Evolutionary conservation across 495 filamentous ascomycete genomes (phyloP), one percentile per base, ranked within the genome.

Genomic region (Hyaloscypha finlandica): DNA sequence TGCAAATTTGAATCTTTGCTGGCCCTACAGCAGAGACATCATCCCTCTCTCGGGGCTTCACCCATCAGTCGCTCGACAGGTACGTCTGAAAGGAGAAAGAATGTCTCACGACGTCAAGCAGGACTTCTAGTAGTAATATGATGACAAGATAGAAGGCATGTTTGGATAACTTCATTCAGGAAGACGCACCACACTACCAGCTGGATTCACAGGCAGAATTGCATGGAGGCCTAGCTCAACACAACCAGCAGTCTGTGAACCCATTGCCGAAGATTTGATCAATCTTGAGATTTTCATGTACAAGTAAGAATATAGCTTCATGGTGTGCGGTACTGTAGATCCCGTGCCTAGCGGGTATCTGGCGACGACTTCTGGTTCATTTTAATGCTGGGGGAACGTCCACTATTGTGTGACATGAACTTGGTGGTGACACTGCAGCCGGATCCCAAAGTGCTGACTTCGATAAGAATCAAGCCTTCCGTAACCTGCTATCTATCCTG

Each of bases 401-500:
- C 53, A 56, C 8, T 48, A 19, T 31, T 25, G 8, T 29, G 20
- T 56, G 1, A 56, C 53, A 30, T 31, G 29, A 53, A n/a, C 8
- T 6, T 16, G 19, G 51, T n/a, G 6, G 19, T 25, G 29, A 29
- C 20, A 16, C 20, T 56, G 29, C 53, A 29, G 6, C 51, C 51
- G 16, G 51, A 8, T 53, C 22, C 51, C 51, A 53, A 6, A 30
- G 16, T 25, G 53, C 8, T 4, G 53, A 56, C 8, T 56, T 56
- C 29, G 53, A 56, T 56, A 29, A 56, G 29, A 59, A 59, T 9
- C 56, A 59, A 37, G 56, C 56, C 35, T 59, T 59, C 25, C 30
- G 16, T 11, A 29, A 29, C n/a, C 19, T 12, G 11, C 30, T 59
- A 14, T 59, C 32, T 11, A 14, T 11, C 29, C 22, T 25, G 33